Evolutionary conservation across 1,139 yeast genomes (phyloP), one percentile per base, ranked within the genome.

Genomic region (Yamadazyma friedrichii): DNA sequence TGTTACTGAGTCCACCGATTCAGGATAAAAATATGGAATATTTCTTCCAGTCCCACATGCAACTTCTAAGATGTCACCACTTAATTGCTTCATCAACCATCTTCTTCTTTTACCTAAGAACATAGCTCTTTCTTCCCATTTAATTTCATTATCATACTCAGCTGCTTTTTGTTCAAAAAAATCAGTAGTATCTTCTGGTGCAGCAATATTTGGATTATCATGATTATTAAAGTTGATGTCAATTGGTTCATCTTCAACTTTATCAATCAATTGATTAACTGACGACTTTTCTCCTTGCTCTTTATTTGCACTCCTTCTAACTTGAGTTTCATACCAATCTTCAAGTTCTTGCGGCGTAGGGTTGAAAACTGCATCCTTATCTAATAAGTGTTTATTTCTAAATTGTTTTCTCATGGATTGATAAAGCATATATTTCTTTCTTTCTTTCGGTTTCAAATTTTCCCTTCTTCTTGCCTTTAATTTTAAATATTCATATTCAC

Each of bases 21-120:
- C 73, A 20, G 84, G 77, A 42, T 82, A 73, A 50, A 89, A 66
- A 58, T 84, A 89, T 36, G 85, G 82, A 45, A 91, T 76, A 57
- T 93, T 93, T 60, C 98, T 76, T 4, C 98, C 98, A 0, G 98
- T 93, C 42, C 98, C 98, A 58, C 96, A 88, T 0, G 97, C 85
- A 13, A 91, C 93, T 62, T 94, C 98, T 45, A 93, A 67, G 1
- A 89, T 97, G 58, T 89, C 96, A 24, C 98, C 98, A 45, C 70
- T 64, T 39, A 86, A 76, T 47, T 88, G 85, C 37, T 74, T 76
- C 88, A 87, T 85, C 37, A 88, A 66, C 87, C 95, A 85, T 52
- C 81, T 80, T 54, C 99, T 78, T 64, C 89, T 80, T 50, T 78
- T 74, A 33, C 96, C 95, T 77, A 93, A 80, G 36, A 87, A 75